Conservation (phyloP, 371 early-diverging fungal species). For the Rhizopus sp. region DNA sequence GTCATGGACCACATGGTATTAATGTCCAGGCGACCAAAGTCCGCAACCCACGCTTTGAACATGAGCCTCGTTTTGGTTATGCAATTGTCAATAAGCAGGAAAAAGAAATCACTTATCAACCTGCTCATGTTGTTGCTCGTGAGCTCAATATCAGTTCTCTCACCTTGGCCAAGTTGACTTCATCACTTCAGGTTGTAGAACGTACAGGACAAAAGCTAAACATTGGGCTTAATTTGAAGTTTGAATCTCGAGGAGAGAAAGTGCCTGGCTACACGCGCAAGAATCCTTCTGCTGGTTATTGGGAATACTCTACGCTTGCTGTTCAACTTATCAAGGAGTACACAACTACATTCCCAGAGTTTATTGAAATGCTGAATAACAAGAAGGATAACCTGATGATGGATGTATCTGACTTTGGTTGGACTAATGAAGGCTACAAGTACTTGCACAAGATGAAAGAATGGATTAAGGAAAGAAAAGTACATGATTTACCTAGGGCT, state of each 20-base stretch:
- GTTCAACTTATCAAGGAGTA: constrained; percentile 74
- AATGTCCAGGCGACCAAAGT: constrained; percentile 51
- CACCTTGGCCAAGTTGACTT: constrained; percentile 80
- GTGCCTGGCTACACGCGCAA: constrained; percentile 87
- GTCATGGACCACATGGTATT: constrained; percentile 50
- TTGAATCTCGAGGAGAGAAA: constrained; percentile 82
- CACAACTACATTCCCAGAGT: constrained; percentile 69
- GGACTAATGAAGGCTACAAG: constrained; percentile 33
- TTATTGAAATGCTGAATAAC: constrained; percentile 65
- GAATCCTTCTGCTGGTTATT: constrained; percentile 61
- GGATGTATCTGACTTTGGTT: constrained; percentile 29
- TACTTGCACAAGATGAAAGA: constrained; percentile 51
- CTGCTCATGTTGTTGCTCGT: constrained; percentile 69
- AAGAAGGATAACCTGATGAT: constrained; percentile 39
- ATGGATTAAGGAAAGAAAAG: constrained; percentile 69
- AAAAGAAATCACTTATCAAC: constrained; percentile 53
- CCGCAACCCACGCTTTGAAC: background rate
- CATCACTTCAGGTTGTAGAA: constrained; percentile 71
- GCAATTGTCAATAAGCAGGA: constrained; percentile 48
- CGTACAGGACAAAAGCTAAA: constrained; percentile 64
- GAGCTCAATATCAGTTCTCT: constrained; percentile 61
- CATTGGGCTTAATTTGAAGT: constrained; percentile 88
- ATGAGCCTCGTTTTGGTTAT: constrained; percentile 62
- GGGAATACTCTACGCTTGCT: constrained; percentile 87
- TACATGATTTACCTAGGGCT: constrained; percentile 68